A percentile compares a stretch with the other conserved stretches of the same genome.
Conservation (phyloP, 1,284 basidiomycete genomes). For the Albatrellus sp. region DNA sequence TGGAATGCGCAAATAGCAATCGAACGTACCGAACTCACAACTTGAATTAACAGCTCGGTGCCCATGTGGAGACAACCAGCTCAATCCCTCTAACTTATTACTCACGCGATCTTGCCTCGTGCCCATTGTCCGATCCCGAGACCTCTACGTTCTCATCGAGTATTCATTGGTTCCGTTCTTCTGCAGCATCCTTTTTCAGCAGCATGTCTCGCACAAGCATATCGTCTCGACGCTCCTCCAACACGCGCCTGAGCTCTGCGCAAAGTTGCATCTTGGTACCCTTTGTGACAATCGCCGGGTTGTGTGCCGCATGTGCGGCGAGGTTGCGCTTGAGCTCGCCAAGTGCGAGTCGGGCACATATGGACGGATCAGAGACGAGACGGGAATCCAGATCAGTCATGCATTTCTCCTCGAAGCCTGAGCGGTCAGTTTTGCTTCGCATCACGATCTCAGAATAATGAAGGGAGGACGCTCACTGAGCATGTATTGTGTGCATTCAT, state of each 20-base stretch:
- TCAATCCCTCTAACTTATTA: too few relatives aligned
- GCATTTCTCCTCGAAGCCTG: slow-evolving; percentile 22
- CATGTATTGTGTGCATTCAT: slow-evolving; percentile 38
- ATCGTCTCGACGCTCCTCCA: slow-evolving; percentile 29
- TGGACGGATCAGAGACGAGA: slow-evolving; percentile 30
- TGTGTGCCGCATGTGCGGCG: slow-evolving; percentile 29
- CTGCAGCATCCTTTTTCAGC: slow-evolving; percentile 6
- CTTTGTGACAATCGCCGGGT: slow-evolving; percentile 15
- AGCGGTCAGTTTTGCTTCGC: not conserved
- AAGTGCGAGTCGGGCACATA: slow-evolving; percentile 28
- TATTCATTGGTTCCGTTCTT: too few relatives aligned
- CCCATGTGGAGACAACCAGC: too few relatives aligned
- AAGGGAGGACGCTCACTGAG: slow-evolving; percentile 26
- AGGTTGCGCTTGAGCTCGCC: slow-evolving; percentile 43
- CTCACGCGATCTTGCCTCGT: too few relatives aligned
- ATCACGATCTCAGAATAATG: not conserved
- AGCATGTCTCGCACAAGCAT: slow-evolving; percentile 35
- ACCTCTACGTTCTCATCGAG: too few relatives aligned
- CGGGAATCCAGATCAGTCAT: slow-evolving; percentile 32
- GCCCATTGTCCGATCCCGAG: too few relatives aligned
- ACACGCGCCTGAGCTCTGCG: slow-evolving; percentile 16
- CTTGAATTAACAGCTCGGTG: too few relatives aligned
- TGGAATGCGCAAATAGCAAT: too few relatives aligned
- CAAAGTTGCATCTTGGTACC: slow-evolving; percentile 16
- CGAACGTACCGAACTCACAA: too few relatives aligned